Conservation (phyloP, 2,329 filamentous ascomycete genomes). For the Arthrobotrys musiformis region DNA sequence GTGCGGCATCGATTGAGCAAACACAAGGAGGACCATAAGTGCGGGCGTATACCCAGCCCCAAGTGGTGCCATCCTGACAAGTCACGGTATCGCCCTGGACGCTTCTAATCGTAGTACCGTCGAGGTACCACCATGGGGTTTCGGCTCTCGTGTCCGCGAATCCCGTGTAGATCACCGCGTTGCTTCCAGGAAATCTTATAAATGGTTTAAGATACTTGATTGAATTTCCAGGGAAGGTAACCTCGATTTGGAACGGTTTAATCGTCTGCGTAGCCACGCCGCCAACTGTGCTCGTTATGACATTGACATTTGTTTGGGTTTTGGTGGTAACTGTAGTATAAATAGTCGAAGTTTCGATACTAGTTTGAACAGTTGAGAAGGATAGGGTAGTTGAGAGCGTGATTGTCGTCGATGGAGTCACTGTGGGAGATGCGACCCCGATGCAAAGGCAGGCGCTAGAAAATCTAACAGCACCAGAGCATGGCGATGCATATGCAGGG, state of each 20-base stretch:
- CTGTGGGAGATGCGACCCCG: not conserved
- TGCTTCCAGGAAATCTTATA: not conserved
- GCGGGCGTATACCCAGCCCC: slow-evolving; percentile 12
- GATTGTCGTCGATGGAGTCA: slow-evolving; percentile 31
- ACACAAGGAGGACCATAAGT: not conserved
- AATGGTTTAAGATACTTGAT: slow-evolving; percentile 19
- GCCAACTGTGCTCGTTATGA: slow-evolving; percentile 11
- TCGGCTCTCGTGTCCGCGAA: slow-evolving; percentile 1
- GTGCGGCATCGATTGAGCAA: not conserved
- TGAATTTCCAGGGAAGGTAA: not conserved
- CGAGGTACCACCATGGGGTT: slow-evolving; percentile 10
- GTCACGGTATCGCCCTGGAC: not conserved
- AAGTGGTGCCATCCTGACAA: not conserved
- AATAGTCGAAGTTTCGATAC: not conserved
- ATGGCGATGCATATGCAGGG: slow-evolving; percentile 18
- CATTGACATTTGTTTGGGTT: not conserved
- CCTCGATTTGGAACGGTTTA: slow-evolving; percentile 29
- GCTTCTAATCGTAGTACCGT: slow-evolving; percentile 11
- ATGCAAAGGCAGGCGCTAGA: slow-evolving; percentile 28
- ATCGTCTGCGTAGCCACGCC: slow-evolving; percentile 14
- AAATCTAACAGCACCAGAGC: slow-evolving; percentile 18
- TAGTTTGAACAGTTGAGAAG: slow-evolving; percentile 13
- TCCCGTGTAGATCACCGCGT: not conserved
- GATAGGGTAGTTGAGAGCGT: slow-evolving; percentile 26
- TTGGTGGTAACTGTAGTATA: slow-evolving; percentile 12